Conservation (phyloP, 1,139 yeast species). For the Geotrichum carabidarum region DNA sequence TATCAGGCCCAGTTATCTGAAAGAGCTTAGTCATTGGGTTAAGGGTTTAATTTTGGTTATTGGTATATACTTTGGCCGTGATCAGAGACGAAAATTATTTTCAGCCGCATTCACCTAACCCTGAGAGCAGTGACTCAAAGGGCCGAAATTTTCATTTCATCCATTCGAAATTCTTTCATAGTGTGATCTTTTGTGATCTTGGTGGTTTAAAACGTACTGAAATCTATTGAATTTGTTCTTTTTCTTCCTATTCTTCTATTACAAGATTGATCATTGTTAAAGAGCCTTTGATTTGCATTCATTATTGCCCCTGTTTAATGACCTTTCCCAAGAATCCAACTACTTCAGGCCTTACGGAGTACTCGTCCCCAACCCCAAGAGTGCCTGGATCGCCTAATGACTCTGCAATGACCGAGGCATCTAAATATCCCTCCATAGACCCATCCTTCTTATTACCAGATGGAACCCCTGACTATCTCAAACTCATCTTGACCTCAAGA, state of each 20-base stretch:
- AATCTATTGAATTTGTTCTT: background rate
- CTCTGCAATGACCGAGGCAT: background rate
- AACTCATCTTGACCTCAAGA: conserved; percentile 80
- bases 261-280: background rate
- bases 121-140: background rate
- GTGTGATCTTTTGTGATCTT: background rate
- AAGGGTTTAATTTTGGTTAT: background rate
- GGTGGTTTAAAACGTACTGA: background rate
- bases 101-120: background rate
- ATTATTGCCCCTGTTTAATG: background rate
- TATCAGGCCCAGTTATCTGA: background rate
- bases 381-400: conserved; percentile 8
- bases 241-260: background rate
- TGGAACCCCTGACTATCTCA: conserved; percentile 78
- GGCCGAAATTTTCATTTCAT: background rate
- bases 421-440: conserved; percentile 20
- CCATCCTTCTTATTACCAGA: conserved; percentile 31
- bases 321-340: conserved; percentile 2
- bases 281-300: background rate
- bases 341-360: conserved; percentile 23
- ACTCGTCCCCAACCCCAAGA: conserved; percentile 21
- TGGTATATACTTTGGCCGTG: background rate
- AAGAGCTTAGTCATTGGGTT: background rate
- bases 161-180: background rate
- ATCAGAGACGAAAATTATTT: too few species aligned